phyloP scores from a whole-genome alignment of 305 asterid genomes.

The Fraxinus floribunda region DNA sequence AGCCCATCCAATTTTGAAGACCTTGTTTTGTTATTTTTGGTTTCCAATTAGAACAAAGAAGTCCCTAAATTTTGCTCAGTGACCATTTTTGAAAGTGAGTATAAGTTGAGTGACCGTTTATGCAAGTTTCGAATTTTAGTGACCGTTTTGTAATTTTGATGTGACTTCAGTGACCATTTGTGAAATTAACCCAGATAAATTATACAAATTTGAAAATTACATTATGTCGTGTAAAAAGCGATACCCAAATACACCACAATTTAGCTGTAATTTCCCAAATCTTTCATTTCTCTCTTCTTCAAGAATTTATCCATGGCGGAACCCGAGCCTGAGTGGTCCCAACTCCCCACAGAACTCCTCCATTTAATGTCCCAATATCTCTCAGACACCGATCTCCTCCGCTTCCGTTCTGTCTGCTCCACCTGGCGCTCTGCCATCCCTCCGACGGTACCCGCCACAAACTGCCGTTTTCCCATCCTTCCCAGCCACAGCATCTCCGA shows the following conservation, averaged over 20 bases:
- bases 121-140: too few relatives aligned
- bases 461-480: constrained; percentile 61
- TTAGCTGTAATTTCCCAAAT: background rate
- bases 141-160: too few relatives aligned
- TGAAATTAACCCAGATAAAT: too few relatives aligned
- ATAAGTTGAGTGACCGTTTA: too few relatives aligned
- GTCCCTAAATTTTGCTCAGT: too few relatives aligned
- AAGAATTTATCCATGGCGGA: constrained; percentile 43
- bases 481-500: constrained; percentile 70
- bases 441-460: constrained; percentile 32
- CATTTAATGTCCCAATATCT: constrained; percentile 54
- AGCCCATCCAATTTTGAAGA: too few relatives aligned
- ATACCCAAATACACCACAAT: background rate
- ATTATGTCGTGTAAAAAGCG: too few relatives aligned
- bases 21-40: too few relatives aligned
- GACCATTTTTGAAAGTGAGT: too few relatives aligned
- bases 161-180: too few relatives aligned
- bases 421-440: constrained; percentile 66
- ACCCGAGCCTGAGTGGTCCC: constrained; percentile 45
- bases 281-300: background rate
- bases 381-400: constrained; percentile 60
- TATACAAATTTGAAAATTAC: too few relatives aligned
- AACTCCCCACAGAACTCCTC: constrained; percentile 71
- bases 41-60: too few relatives aligned
- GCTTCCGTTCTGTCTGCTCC: constrained; percentile 80